phyloP scores from a whole-genome alignment of 2,329 filamentous ascomycete species.

The Aspergillus sp. region DNA sequence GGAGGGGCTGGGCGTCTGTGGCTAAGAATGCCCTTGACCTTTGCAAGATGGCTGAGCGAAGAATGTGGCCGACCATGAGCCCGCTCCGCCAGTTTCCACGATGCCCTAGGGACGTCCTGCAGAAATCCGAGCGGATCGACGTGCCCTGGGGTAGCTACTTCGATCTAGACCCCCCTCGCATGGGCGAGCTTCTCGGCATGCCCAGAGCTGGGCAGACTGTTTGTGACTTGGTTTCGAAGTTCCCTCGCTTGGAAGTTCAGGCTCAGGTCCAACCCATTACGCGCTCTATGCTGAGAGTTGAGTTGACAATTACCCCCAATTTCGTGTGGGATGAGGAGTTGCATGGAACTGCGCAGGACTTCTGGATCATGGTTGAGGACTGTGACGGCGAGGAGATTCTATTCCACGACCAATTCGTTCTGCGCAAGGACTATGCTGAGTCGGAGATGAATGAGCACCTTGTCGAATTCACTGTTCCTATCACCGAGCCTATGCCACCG shows the following conservation, averaged over 20 bases:
- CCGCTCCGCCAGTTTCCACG: conserved; percentile 85
- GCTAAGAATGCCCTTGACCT: conserved; percentile 89
- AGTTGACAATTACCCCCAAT: conserved; percentile 87
- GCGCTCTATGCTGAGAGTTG: conserved; percentile 84
- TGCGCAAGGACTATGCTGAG: conserved; percentile 84
- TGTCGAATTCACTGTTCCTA: conserved; percentile 93
- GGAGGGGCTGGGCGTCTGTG: conserved; percentile 93
- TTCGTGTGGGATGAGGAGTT: conserved; percentile 93
- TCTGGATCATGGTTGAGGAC: conserved; percentile 97
- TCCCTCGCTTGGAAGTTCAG: conserved; percentile 87
- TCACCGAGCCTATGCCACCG: conserved; percentile 95
- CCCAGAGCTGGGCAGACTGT: conserved; percentile 84
- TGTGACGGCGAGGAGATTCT: conserved; percentile 95
- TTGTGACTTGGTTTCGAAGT: conserved; percentile 84
- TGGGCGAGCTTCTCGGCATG: conserved; percentile 91
- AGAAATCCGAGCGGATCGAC: conserved; percentile 92
- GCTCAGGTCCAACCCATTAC: conserved; percentile 95
- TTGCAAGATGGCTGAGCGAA: conserved; percentile 98
- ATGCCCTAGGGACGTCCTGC: conserved; percentile 80
- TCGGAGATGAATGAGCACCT: conserved; percentile 89
- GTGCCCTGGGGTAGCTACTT: conserved; percentile 94
- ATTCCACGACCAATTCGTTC: conserved; percentile 89
- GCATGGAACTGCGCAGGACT: conserved; percentile 85
- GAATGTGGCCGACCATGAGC: conserved; percentile 99
- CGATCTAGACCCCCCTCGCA: conserved; percentile 90